These are phyloP conservation scores for Pholiota conissans DNA, from an alignment of 768 basidiomycete genomes.

Conservation along the genomic window DNA sequence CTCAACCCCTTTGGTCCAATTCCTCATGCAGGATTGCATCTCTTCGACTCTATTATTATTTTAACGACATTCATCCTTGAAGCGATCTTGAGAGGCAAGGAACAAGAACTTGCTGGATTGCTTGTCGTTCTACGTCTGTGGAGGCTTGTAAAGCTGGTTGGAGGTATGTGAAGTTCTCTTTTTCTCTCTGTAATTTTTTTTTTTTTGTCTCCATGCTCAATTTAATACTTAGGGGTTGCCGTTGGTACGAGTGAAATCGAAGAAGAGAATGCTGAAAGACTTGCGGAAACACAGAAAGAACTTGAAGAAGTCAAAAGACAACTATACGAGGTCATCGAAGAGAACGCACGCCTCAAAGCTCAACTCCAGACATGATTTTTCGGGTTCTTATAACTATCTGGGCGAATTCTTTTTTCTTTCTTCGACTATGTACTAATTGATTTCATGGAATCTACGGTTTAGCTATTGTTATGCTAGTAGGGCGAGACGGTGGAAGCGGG, in stretches of 20 bases:
- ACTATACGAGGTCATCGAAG: conserved; percentile 44
- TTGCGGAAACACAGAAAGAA: conserved; percentile 48
- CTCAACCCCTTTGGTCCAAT: conserved; percentile 62
- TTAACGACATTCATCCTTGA: conserved; percentile 75
- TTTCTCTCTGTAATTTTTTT: not conserved
- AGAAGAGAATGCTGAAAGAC: conserved; percentile 50
- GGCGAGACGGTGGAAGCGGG: too few species aligned
- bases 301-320: conserved; percentile 45
- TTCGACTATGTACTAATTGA: not conserved
- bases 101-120: conserved; percentile 68
- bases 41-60: conserved; percentile 74
- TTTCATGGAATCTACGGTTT: not conserved
- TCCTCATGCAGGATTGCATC: conserved; percentile 61
- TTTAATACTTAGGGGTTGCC: conserved; percentile 54
- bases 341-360: conserved; percentile 54
- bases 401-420: not conserved
- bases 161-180: conserved; percentile 27
- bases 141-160: conserved; percentile 76
- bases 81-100: conserved; percentile 62
- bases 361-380: conserved; percentile 23
- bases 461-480: too few species aligned
- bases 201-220: too few species aligned
- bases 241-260: conserved; percentile 73
- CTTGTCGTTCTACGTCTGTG: conserved; percentile 77
- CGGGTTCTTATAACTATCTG: not conserved